Base-by-base conservation (phyloP, 129 eudicot species). In the Pseudognaphalium luteoalbum region DNA sequence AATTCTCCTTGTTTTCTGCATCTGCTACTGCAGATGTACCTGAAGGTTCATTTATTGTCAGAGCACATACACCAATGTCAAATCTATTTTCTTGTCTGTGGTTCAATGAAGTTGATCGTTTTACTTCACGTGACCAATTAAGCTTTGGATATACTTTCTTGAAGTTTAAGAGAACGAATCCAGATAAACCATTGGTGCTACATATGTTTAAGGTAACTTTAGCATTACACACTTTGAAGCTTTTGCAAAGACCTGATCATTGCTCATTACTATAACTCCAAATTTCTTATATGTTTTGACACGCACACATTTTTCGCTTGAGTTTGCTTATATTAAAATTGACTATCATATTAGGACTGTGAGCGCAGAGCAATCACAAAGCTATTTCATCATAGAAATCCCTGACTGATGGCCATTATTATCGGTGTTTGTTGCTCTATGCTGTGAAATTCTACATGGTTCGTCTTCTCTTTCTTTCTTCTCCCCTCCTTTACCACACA, bases 61-160 rank as follows among this genome's bases (percentile, higher is more conserved):
- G 98, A 80, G 97, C 97, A 32, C 98, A 93, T 79, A 88, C 98
- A 37, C 90, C 97, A 28, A 93, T 90, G 97, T 90, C 98, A 11
- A 93, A 93, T 76, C 77, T 93, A 72, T 93, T 93, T 85, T 88
- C 98, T 19, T 93, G 98, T 77, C 95, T 93, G 75, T 93, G 98
- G 98, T 93, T 93, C 80, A 93, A 93, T 78, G 98, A 93, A 86
- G 98, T 93, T 84, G 93, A 93, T 70, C 96, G 93, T 8, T 93
- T 93, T 77, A 93, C 98, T 35, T 93, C 98, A 73, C 92, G 98
- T 1, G 98, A 93, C 83, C 98, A 93, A 37, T 82, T 93, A 81
- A 90, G 98, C 86, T 93, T 93, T 77, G 97, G 91, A 39, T 93
- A 88, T 82, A 93, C 98, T 3, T 90, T 82, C 76, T 84, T 93